These are phyloP conservation scores for Leishmania tropica DNA, from an alignment of 208 protist species.

Conservation along the genomic window DNA sequence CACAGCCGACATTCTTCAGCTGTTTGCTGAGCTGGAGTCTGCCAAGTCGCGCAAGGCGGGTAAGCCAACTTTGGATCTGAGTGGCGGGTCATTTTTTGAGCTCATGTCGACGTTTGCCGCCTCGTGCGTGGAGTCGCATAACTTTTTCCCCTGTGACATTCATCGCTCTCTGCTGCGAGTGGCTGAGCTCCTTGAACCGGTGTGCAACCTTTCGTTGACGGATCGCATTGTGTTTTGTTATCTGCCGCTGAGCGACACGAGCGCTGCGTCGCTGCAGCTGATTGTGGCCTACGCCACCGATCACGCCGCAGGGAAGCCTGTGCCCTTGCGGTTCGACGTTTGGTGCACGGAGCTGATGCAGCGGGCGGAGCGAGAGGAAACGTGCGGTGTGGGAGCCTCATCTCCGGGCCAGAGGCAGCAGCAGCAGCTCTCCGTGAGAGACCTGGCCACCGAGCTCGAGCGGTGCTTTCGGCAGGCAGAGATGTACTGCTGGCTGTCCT, in stretches of 20 bases:
- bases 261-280: constrained; percentile 44
- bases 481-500: constrained; percentile 89
- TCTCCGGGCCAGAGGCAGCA: neutral
- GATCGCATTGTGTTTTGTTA: constrained; percentile 85
- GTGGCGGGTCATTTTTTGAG: constrained; percentile 33
- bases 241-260: constrained; percentile 65
- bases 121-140: constrained; percentile 30
- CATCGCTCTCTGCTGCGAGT: constrained; percentile 68
- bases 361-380: neutral
- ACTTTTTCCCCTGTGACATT: constrained; percentile 81
- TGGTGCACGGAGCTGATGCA: constrained; percentile 23
- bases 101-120: constrained; percentile 46
- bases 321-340: constrained; percentile 50
- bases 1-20: constrained; percentile 70
- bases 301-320: constrained; percentile 46
- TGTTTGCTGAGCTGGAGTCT: constrained; percentile 59
- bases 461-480: constrained; percentile 61
- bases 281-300: constrained; percentile 54
- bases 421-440: neutral
- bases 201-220: constrained; percentile 43
- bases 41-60: constrained; percentile 6
- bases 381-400: neutral
- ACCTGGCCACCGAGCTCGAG: constrained; percentile 39
- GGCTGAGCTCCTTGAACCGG: constrained; percentile 55
- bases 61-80: neutral